phyloP scores from a whole-genome alignment of 2,329 filamentous ascomycete genomes.

The Xylariaceae sp. region DNA sequence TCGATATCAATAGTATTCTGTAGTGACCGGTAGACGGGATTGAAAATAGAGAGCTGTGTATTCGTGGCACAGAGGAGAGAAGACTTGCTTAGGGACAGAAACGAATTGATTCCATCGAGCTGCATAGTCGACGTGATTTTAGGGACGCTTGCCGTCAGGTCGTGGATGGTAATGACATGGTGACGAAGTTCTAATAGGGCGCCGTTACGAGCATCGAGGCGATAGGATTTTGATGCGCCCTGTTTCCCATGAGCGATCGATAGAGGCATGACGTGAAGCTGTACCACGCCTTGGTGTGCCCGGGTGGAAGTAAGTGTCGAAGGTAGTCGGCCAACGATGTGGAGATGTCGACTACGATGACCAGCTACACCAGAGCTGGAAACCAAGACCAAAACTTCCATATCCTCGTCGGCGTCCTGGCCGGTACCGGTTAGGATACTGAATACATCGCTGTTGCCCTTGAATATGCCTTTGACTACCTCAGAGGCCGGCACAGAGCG shows the following conservation, averaged over 20 bases:
- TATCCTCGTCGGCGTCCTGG: slow-evolving; percentile 41
- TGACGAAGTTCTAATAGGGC: slow-evolving; percentile 57
- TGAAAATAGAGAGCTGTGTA: slow-evolving; percentile 58
- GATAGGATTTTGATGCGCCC: slow-evolving; percentile 37
- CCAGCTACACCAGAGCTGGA: slow-evolving; percentile 35
- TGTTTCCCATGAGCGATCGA: slow-evolving; percentile 4
- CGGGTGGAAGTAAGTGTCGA: slow-evolving; percentile 17
- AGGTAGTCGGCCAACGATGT: slow-evolving; percentile 28
- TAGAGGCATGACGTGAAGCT: slow-evolving; percentile 30
- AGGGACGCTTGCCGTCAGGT: slow-evolving; percentile 59
- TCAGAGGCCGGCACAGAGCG: slow-evolving; percentile 45
- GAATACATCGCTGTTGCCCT: slow-evolving; percentile 50
- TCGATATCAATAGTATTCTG: slow-evolving; percentile 48
- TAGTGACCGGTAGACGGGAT: slow-evolving; percentile 63
- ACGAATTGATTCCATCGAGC: slow-evolving; percentile 53
- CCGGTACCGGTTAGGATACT: slow-evolving; percentile 48
- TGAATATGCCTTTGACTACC: slow-evolving; percentile 52
- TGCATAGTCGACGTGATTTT: slow-evolving; percentile 54
- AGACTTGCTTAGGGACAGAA: slow-evolving; percentile 62
- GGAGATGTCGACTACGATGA: slow-evolving; percentile 28
- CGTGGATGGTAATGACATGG: slow-evolving; percentile 56
- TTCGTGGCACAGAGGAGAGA: slow-evolving; percentile 60
- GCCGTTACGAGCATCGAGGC: slow-evolving; percentile 60
- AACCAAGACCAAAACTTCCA: slow-evolving; percentile 53
- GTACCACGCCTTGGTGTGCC: slow-evolving; percentile 24